These are phyloP conservation scores for Tuber brumale DNA, from an alignment of 495 filamentous ascomycete genomes.

Conservation along the genomic window DNA sequence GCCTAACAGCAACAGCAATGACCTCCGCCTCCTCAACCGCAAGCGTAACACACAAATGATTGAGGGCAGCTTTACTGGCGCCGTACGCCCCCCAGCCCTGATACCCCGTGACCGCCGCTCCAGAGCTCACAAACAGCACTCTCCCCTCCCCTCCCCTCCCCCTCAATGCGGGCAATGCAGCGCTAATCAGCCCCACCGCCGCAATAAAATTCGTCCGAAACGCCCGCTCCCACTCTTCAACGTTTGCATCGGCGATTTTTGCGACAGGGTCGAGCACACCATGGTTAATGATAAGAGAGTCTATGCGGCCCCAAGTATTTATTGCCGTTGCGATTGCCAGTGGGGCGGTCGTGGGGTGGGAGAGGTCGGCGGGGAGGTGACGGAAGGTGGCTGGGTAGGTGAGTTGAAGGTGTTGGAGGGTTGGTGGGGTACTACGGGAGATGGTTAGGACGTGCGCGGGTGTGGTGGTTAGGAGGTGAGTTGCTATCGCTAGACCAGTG, in stretches of 20 bases:
- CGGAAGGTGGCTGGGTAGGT: conserved; percentile 62
- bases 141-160: conserved; percentile 61
- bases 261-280: conserved; percentile 72
- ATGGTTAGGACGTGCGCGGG: conserved; percentile 67
- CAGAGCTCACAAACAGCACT: conserved; percentile 69
- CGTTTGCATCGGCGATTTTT: conserved; percentile 55
- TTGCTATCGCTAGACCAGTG: conserved; percentile 71
- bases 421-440: conserved; percentile 57
- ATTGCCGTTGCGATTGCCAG: conserved; percentile 59
- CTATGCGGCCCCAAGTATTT: conserved; percentile 61
- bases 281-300: conserved; percentile 84
- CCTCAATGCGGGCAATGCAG: conserved; percentile 56
- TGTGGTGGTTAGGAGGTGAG: conserved; percentile 59
- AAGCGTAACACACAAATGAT: conserved; percentile 68
- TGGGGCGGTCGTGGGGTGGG: conserved; percentile 56
- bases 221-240: conserved; percentile 62
- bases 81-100: conserved; percentile 74
- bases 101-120: conserved; percentile 63
- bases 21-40: conserved; percentile 72
- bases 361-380: conserved; percentile 68
- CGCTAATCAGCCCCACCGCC: conserved; percentile 64
- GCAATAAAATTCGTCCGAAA: conserved; percentile 84
- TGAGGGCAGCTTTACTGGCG: conserved; percentile 79
- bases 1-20: conserved; percentile 58
- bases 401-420: conserved; percentile 60